These are phyloP conservation scores for Paraglomus brasilianum DNA, from an alignment of 192 early-diverging fungal genomes.

Conservation along the genomic window DNA sequence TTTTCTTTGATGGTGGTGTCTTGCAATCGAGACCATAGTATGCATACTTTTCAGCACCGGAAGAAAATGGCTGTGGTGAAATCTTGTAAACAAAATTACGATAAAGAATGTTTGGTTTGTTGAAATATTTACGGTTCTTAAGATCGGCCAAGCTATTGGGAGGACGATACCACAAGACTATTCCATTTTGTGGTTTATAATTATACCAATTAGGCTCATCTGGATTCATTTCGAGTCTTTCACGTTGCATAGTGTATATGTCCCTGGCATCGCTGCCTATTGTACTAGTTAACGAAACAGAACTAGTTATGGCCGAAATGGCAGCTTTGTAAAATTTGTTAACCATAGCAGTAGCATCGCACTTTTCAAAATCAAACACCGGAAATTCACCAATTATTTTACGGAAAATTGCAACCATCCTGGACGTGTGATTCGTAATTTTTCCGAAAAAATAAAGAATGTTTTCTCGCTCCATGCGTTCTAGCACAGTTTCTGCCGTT, in stretches of 20 bases:
- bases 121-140: slow-evolving; percentile 7
- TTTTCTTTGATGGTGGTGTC: not conserved
- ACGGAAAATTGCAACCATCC: slow-evolving; percentile 16
- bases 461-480: not conserved
- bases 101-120: not conserved
- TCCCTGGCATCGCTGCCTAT: not conserved
- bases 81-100: slow-evolving; percentile 2
- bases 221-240: not conserved
- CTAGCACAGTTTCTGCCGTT: slow-evolving; percentile 7
- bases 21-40: slow-evolving; percentile 13
- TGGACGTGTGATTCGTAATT: slow-evolving; percentile 13
- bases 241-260: not conserved
- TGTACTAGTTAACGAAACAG: slow-evolving; percentile 23
- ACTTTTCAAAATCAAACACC: slow-evolving; percentile 1
- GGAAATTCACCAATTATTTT: slow-evolving; percentile 3
- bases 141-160: not conserved
- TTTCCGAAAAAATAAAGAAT: slow-evolving; percentile 28
- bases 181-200: not conserved
- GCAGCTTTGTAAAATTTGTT: slow-evolving; percentile 11
- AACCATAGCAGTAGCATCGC: not conserved
- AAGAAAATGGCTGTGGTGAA: slow-evolving; percentile 14
- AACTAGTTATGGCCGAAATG: not conserved
- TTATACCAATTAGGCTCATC: not conserved
- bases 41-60: slow-evolving; percentile 19
- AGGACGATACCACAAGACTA: not conserved